Base-by-base conservation (phyloP, 495 filamentous ascomycete species). In the Xylaria nigripes region DNA sequence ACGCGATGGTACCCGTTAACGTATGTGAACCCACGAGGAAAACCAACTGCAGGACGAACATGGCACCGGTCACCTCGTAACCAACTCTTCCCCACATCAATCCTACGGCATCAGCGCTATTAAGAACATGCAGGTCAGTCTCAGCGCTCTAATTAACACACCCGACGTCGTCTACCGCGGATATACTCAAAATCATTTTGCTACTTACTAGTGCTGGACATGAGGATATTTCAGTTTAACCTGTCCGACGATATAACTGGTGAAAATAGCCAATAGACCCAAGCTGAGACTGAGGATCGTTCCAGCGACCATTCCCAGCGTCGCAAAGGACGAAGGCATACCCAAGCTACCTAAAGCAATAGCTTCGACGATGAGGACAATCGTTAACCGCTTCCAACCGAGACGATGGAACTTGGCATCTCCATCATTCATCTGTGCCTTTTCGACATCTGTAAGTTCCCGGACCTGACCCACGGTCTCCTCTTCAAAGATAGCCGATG, bases 21-120 rank as follows among this genome's bases (percentile, higher is more conserved):
- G 89, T 76, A 60, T 92, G 87, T 15, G 83, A 85, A 15, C 77
- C 86, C 74, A 88, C 86, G 61, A 87, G 80, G 72, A 93, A 90
- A 27, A 86, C 65, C 29, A 90, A 74, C 67, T 90, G 84, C 43
- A 88, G 58, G 21, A 80, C 72, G 63, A 86, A 83, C 54, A 78
- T 81, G 47, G 68, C 66, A 7, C 83, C 82, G 56, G 86, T 66
- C 16, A 91, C 58, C 57, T 86, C 83, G 44, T 83, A 81, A 0
- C 86, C 86, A 32, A 81, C 65, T 6, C 57, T 66, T 6, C 86
- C 86, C 61, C 82, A 72, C 29, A 90, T 75, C 45, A 93, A 67
- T 18, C 81, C 69, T 13, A 84, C 84, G 3, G 81, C 86, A 61
- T 93, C 86, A 19, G 83, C 82, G 66, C 53, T 55, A 38, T 21